Conservation (phyloP, 1,284 basidiomycete genomes). For the Ustilago esculenta region DNA sequence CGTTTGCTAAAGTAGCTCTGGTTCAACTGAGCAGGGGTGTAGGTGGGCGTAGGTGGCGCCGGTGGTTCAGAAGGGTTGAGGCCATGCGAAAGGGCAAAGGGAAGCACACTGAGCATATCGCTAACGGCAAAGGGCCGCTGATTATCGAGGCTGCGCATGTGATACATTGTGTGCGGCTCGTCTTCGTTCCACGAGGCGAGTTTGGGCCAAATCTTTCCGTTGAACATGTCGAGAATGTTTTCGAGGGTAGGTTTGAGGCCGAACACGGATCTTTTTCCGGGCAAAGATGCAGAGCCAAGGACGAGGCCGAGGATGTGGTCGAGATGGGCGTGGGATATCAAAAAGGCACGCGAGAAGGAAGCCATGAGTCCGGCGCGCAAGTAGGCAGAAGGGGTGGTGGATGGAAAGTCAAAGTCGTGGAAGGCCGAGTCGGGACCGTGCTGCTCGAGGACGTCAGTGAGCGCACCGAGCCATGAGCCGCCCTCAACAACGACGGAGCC, state of each 20-base stretch:
- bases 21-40: constrained; percentile 30
- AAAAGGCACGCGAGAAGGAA: constrained; percentile 60
- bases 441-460: constrained; percentile 55
- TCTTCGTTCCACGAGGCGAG: constrained; percentile 77
- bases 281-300: constrained; percentile 77
- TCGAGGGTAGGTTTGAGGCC: constrained; percentile 75
- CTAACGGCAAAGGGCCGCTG: constrained; percentile 38
- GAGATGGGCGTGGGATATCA: constrained; percentile 82
- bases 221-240: constrained; percentile 78
- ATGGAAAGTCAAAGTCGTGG: constrained; percentile 53
- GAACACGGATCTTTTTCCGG: constrained; percentile 76
- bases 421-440: constrained; percentile 56
- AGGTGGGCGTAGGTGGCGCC: constrained; percentile 56
- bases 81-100: constrained; percentile 58
- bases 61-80: constrained; percentile 52
- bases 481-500: constrained; percentile 67
- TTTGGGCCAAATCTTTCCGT: constrained; percentile 81
- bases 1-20: constrained; percentile 55
- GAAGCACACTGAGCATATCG: constrained; percentile 46
- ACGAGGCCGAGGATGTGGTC: constrained; percentile 81
- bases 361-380: constrained; percentile 59
- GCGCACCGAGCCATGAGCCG: constrained; percentile 64
- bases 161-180: constrained; percentile 58
- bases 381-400: constrained; percentile 38
- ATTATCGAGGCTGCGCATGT: constrained; percentile 57